phyloP scores from a whole-genome alignment of 2,329 filamentous ascomycete species.

The Aspergillus terreus region DNA sequence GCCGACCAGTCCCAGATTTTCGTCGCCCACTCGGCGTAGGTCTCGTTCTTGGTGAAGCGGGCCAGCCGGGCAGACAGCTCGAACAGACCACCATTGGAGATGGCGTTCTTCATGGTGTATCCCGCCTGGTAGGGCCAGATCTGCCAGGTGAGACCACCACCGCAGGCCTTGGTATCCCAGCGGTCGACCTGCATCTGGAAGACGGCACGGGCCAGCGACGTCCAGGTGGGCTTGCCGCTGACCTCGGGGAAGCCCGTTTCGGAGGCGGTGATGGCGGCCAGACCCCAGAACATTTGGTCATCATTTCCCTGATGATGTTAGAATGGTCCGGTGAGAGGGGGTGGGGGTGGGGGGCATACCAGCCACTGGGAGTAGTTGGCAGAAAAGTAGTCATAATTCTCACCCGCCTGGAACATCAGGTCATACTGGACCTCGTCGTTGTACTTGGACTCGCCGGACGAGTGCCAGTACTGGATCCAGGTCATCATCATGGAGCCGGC shows the following conservation, averaged over 20 bases:
- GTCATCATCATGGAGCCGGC: constrained; percentile 64
- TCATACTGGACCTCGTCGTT: constrained; percentile 65
- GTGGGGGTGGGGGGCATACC: not conserved
- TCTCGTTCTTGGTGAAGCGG: constrained; percentile 70
- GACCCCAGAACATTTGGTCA: constrained; percentile 65
- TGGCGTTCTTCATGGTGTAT: constrained; percentile 52
- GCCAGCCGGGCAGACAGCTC: constrained; percentile 61
- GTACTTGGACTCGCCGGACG: constrained; percentile 67
- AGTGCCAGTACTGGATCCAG: constrained; percentile 76
- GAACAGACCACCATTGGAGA: constrained; percentile 53
- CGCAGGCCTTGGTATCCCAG: constrained; percentile 4
- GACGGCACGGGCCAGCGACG: constrained; percentile 5
- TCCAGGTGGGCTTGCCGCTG: constrained; percentile 5
- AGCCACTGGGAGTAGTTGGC: constrained; percentile 30
- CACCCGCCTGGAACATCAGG: constrained; percentile 62
- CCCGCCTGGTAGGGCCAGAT: constrained; percentile 72
- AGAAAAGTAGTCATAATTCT: constrained; percentile 59
- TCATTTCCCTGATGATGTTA: constrained; percentile 27
- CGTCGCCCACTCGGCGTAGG: constrained; percentile 69
- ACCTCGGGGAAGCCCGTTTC: constrained; percentile 67
- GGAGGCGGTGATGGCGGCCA: constrained; percentile 71
- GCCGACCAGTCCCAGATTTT: constrained; percentile 46
- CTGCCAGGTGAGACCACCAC: constrained; percentile 36
- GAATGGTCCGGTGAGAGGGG: constrained; percentile 49
- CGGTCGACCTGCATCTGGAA: constrained; percentile 39